Conservation (phyloP, 2,329 filamentous ascomycete species). For the Pyrenophora tritici-repentis region DNA sequence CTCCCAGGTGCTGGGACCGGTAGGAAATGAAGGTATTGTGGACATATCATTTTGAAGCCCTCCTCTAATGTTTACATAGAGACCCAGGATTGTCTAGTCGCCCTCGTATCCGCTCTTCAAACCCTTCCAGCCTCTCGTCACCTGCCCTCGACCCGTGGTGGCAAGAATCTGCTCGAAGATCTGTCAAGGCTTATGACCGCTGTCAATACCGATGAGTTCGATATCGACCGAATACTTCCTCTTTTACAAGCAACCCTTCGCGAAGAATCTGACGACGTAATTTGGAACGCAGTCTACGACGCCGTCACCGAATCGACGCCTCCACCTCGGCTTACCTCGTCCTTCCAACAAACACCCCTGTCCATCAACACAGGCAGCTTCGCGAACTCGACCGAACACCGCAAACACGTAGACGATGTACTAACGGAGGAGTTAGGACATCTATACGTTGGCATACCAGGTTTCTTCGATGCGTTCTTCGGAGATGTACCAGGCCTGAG, state of each 20-base stretch:
- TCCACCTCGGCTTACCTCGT: neutral
- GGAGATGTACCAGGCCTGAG: no score
- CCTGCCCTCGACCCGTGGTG: neutral
- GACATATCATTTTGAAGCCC: no score
- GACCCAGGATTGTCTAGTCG: neutral
- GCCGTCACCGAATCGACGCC: neutral
- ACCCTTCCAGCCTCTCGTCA: neutral
- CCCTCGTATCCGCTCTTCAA: neutral
- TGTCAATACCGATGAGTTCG: constrained; percentile 30
- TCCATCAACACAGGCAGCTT: constrained; percentile 22
- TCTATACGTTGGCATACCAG: constrained; percentile 26
- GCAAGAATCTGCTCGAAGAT: neutral
- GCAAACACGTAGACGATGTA: constrained; percentile 23
- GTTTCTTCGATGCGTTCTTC: constrained; percentile 22
- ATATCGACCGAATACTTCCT: constrained; percentile 26
- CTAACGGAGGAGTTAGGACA: constrained; percentile 28
- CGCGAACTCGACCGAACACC: constrained; percentile 24
- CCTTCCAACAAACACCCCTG: neutral
- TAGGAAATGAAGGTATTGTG: constrained; percentile 3
- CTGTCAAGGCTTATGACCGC: neutral
- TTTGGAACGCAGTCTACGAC: neutral
- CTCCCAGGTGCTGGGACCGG: neutral
- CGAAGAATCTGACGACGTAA: constrained; percentile 22
- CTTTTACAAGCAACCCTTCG: constrained; percentile 46
- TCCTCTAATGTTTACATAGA: constrained; percentile 1